These are phyloP conservation scores for Obelidium mucronatum DNA, from an alignment of 192 early-diverging fungal genomes.

Conservation along the genomic window DNA sequence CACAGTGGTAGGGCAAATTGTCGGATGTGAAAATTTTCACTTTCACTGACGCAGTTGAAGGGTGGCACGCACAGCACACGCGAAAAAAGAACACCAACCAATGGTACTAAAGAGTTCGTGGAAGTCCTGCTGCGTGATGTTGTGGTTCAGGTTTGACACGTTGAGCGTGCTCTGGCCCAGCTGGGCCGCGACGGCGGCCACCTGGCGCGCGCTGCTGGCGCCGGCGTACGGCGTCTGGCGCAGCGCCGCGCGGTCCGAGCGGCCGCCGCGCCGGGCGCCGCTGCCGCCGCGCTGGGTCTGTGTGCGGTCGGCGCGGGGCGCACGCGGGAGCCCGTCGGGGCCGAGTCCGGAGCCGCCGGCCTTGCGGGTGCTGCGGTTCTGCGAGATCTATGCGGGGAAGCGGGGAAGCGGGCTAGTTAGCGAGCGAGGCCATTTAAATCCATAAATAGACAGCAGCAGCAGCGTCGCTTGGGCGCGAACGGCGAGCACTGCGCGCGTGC, in stretches of 20 bases:
- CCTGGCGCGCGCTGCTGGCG: neutral
- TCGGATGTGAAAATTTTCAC: too few species aligned
- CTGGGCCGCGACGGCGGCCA: neutral
- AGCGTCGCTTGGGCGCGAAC: too few species aligned
- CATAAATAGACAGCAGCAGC: neutral
- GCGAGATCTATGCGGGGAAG: neutral
- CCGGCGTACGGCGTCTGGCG: neutral
- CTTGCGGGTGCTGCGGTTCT: conserved; percentile 2
- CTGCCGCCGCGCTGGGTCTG: neutral
- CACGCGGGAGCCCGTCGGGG: conserved; percentile 26
- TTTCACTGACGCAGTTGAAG: too few species aligned
- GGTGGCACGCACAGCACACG: too few species aligned
- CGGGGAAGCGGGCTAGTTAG: neutral
- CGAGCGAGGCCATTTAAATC: neutral
- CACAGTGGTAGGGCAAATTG: too few species aligned
- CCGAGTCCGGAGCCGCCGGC: neutral
- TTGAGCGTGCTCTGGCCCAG: conserved; percentile 12
- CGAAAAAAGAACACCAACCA: conserved; percentile 46
- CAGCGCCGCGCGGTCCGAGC: neutral
- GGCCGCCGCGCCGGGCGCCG: conserved; percentile 11
- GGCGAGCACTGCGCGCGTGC: too few species aligned
- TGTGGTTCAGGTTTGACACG: conserved; percentile 51
- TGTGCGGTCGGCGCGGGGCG: conserved; percentile 1
- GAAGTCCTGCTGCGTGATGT: conserved; percentile 52
- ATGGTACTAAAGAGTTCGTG: conserved; percentile 53